These are phyloP conservation scores for Tylopilus intermedius DNA, from an alignment of 768 basidiomycete genomes.

Conservation along the genomic window DNA sequence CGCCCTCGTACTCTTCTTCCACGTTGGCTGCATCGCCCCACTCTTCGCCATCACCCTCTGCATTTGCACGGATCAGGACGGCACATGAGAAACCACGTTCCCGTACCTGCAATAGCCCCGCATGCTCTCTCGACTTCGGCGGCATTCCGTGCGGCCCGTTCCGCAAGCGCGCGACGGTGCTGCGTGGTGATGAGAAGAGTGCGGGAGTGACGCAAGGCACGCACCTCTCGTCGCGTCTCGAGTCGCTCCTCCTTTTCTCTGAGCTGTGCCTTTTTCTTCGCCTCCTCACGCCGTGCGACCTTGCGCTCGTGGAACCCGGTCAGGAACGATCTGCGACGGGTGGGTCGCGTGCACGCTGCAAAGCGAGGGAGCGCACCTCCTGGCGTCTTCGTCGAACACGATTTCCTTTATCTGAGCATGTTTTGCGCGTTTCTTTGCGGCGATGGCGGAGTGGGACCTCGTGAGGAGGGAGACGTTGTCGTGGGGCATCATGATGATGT, in stretches of 20 bases:
- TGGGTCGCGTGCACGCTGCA: slow-evolving; percentile 15
- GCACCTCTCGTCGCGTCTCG: slow-evolving; percentile 74
- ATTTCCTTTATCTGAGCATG: slow-evolving; percentile 71
- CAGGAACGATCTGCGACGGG: slow-evolving; percentile 66
- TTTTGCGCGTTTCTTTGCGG: slow-evolving; percentile 63
- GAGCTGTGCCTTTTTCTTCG: slow-evolving; percentile 67
- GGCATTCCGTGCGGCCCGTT: slow-evolving; percentile 75
- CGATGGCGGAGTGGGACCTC: slow-evolving; percentile 55
- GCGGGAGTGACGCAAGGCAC: slow-evolving; percentile 7
- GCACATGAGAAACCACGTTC: background rate
- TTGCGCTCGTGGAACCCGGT: slow-evolving; percentile 95
- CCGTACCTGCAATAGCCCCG: slow-evolving; percentile 45
- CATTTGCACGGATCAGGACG: slow-evolving; percentile 12
- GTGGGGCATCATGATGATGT: slow-evolving; percentile 22
- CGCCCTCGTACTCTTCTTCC: slow-evolving; percentile 75
- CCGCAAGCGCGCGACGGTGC: slow-evolving; percentile 74
- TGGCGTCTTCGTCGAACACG: slow-evolving; percentile 81
- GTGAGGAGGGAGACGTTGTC: slow-evolving; percentile 57
- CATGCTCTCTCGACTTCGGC: slow-evolving; percentile 73
- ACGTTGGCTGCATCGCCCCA: slow-evolving; percentile 44
- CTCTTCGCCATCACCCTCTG: slow-evolving; percentile 38
- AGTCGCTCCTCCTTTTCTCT: slow-evolving; percentile 72
- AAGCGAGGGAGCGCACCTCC: slow-evolving; percentile 47
- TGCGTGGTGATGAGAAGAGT: slow-evolving; percentile 30
- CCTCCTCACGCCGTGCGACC: slow-evolving; percentile 74